A percentile compares a stretch with the other conserved stretches of the same genome.
Conservation (phyloP, 306 rosid species). For the Cucumis hystrix region DNA sequence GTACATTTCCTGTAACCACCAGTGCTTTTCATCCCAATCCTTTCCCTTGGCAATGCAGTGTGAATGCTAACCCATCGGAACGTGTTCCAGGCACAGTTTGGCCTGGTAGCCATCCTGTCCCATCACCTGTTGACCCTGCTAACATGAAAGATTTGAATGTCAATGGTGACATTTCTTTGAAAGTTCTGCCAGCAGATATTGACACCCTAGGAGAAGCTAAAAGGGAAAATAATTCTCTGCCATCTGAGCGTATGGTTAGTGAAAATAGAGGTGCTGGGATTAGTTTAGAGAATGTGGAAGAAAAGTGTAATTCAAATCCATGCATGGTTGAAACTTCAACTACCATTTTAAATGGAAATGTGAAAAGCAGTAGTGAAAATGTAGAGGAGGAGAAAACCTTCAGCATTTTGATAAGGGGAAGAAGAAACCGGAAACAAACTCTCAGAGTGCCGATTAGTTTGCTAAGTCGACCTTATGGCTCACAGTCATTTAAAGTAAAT, state of each 20-base stretch:
- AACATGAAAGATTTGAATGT: conserved; percentile 32
- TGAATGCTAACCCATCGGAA: conserved; percentile 47
- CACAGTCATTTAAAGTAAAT: conserved; percentile 82
- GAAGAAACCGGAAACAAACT: conserved; percentile 89
- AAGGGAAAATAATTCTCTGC: conserved; percentile 24
- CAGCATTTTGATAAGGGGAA: conserved; percentile 83
- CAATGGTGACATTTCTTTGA: conserved; percentile 29
- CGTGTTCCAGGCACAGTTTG: conserved; percentile 60
- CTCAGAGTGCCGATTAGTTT: conserved; percentile 88
- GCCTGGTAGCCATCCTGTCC: conserved; percentile 76
- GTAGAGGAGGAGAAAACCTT: conserved; percentile 76
- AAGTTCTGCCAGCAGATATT: conserved; percentile 35
- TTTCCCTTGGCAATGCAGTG: conserved; percentile 69
- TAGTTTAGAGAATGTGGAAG: conserved; percentile 34
- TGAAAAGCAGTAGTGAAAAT: conserved; percentile 29
- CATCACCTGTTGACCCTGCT: conserved; percentile 51
- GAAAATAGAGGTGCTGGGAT: conserved; percentile 29
- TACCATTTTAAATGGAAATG: conserved; percentile 17
- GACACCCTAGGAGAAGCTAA: conserved; percentile 35
- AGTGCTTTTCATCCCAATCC: conserved; percentile 68
- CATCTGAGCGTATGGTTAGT: conserved; percentile 19
- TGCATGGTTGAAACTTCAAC: conserved; percentile 27
- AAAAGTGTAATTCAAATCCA: conserved; percentile 35
- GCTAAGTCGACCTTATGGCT: conserved; percentile 81
- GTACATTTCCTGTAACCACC: conserved; percentile 52